Conservation (phyloP, 306 rosid species). For the Ceratonia siliqua region DNA sequence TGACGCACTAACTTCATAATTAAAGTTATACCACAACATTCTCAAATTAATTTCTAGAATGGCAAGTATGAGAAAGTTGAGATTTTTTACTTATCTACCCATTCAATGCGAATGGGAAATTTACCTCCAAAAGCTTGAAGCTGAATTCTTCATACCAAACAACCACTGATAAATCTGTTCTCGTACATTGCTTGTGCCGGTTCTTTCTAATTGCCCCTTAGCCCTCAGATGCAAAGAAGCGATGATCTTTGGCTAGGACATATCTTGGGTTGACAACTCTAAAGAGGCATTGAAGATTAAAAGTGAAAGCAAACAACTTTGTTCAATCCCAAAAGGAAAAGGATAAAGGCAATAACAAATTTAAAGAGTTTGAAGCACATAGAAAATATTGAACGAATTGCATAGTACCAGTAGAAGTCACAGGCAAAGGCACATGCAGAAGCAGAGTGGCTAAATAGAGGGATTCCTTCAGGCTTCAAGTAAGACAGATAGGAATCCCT, state of each 20-base stretch:
- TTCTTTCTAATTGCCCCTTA: slow-evolving; percentile 9
- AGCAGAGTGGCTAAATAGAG: slow-evolving; percentile 33
- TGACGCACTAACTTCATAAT: not conserved
- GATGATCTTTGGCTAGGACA: no score
- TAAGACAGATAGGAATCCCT: slow-evolving; percentile 40
- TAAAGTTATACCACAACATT: not conserved
- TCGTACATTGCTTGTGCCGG: not conserved
- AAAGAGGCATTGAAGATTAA: not conserved
- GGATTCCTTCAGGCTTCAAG: slow-evolving; percentile 27
- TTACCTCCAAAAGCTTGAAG: slow-evolving; percentile 4
- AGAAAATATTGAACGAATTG: not conserved
- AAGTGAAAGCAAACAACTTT: not conserved
- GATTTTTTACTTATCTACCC: not conserved
- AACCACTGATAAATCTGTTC: not conserved
- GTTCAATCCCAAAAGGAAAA: not conserved
- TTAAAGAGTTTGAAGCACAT: not conserved
- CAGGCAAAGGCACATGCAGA: slow-evolving; percentile 38
- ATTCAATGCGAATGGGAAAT: slow-evolving; percentile 15
- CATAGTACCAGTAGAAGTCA: not conserved
- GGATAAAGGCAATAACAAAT: not conserved
- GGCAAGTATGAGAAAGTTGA: not conserved
- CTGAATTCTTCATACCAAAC: not conserved
- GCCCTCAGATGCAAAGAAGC: not conserved
- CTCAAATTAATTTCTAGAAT: not conserved
- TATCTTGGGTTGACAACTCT: no score